These are phyloP conservation scores for Fusarium tupiense DNA, from an alignment of 2,329 filamentous ascomycete species.

Conservation along the genomic window DNA sequence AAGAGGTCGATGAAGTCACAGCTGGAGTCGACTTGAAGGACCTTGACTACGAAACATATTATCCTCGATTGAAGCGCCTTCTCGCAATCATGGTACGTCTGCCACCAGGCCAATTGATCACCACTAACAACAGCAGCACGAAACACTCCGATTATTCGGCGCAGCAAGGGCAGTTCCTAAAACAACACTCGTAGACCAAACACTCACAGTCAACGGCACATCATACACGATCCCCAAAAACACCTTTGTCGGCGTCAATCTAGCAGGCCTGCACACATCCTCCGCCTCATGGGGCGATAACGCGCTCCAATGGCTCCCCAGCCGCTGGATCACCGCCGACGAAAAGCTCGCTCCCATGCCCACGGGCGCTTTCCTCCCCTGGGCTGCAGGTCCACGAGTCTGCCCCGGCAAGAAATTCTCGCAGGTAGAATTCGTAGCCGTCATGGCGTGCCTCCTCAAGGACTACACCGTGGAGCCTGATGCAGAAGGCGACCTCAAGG, in stretches of 20 bases:
- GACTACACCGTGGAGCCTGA: slow-evolving; percentile 32
- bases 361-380: slow-evolving; percentile 26
- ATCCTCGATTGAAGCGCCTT: slow-evolving; percentile 32
- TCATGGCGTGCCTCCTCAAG: slow-evolving; percentile 30
- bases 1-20: slow-evolving; percentile 46
- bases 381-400: slow-evolving; percentile 29
- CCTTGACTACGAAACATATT: slow-evolving; percentile 33
- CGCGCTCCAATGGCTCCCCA: slow-evolving; percentile 31
- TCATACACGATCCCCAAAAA: slow-evolving; percentile 29
- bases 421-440: slow-evolving; percentile 39
- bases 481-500: slow-evolving; percentile 14
- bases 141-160: slow-evolving; percentile 32
- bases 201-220: slow-evolving; percentile 23
- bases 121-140: slow-evolving; percentile 13
- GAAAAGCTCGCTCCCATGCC: slow-evolving; percentile 18
- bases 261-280: slow-evolving; percentile 29
- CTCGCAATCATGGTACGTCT: slow-evolving; percentile 31
- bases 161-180: slow-evolving; percentile 34
- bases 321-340: slow-evolving; percentile 32
- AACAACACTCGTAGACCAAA: slow-evolving; percentile 24
- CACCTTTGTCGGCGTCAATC: slow-evolving; percentile 30
- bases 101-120: not conserved
- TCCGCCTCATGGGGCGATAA: slow-evolving; percentile 34
- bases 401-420: slow-evolving; percentile 40
- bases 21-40: slow-evolving; percentile 15